Base-by-base conservation (phyloP, 805 yeast species). In the Zygosaccharomyces bailii region DNA sequence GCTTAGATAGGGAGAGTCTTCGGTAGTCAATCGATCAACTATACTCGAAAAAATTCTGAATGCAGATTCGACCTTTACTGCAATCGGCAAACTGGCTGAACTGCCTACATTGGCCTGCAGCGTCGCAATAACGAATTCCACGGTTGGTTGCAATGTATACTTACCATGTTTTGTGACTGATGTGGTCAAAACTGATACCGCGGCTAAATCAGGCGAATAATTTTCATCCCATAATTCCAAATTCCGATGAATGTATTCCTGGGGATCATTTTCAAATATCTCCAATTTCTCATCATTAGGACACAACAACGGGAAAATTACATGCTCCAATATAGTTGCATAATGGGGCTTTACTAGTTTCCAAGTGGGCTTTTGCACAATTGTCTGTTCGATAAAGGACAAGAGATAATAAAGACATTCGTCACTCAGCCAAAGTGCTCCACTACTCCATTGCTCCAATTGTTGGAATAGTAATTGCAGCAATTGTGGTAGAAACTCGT, bases 221-320 rank as follows among this genome's bases (percentile, higher is more conserved):
- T 66, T 66, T 42, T 84, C 93, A 53, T 83, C 78, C 57, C 75
- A 72, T 34, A 79, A 67, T 61, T 82, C 88, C 55, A 88, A 73
- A 43, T 76, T 76, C 42, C 81, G 71, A 62, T 87, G 86, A 44
- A 91, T 80, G 61, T 87, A 93, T 60, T 89, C 96, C 44, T 79
- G 84, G 3, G 96, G 96, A 55, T 90, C 96, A 49, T 76, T 80
- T 50, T 88, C 95, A 67, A 86, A 90, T 4, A 78, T 65, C 52
- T 86, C 95, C 44, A 87, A 68, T 14, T 80, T 78, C 5, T 75
- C 80, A 43, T 80, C 82, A 5, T 76, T 72, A 1, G 93, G 85
- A 52, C 89, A 78, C 45, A 91, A 65, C 45, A 84, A 67, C 2
- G 96, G 96, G 65, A 76, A 84, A 7, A 91, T 73, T 44, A 91